Conservation (phyloP, 1,284 basidiomycete genomes). For the Ustilago sp. region DNA sequence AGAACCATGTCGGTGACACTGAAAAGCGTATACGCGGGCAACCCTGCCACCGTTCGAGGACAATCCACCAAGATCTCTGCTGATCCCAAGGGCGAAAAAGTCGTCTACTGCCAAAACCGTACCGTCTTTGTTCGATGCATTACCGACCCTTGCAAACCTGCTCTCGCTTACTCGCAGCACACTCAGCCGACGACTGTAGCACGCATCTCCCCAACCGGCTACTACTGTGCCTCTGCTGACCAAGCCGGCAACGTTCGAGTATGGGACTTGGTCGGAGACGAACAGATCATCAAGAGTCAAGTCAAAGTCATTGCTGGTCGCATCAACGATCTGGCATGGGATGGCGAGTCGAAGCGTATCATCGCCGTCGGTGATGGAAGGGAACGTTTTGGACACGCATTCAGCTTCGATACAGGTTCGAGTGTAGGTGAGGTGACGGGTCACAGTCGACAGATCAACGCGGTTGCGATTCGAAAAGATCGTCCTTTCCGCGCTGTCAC, state of each 20-base stretch:
- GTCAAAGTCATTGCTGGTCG: slow-evolving; percentile 81
- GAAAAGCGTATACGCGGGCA: slow-evolving; percentile 46
- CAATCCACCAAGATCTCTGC: slow-evolving; percentile 81
- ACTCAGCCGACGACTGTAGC: slow-evolving; percentile 87
- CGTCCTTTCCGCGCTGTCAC: slow-evolving; percentile 85
- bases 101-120: slow-evolving; percentile 87
- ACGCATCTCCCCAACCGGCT: slow-evolving; percentile 91
- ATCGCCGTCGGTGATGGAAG: slow-evolving; percentile 95
- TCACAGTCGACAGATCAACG: slow-evolving; percentile 92
- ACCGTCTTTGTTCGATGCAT: slow-evolving; percentile 74
- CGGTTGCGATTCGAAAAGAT: slow-evolving; percentile 88
- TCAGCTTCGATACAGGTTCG: slow-evolving; percentile 76
- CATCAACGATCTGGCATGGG: slow-evolving; percentile 95
- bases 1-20: slow-evolving; percentile 50
- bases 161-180: slow-evolving; percentile 79
- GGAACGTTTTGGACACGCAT: slow-evolving; percentile 75
- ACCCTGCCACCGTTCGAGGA: slow-evolving; percentile 73
- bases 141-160: slow-evolving; percentile 70
- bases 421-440: slow-evolving; percentile 93
- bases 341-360: slow-evolving; percentile 90
- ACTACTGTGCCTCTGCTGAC: slow-evolving; percentile 84
- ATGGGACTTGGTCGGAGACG: slow-evolving; percentile 92
- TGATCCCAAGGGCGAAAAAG: slow-evolving; percentile 77
- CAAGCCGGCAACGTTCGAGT: slow-evolving; percentile 74
- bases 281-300: slow-evolving; percentile 81